Conservation (phyloP, 306 rosid species). For the Prunus kanzakura region DNA sequence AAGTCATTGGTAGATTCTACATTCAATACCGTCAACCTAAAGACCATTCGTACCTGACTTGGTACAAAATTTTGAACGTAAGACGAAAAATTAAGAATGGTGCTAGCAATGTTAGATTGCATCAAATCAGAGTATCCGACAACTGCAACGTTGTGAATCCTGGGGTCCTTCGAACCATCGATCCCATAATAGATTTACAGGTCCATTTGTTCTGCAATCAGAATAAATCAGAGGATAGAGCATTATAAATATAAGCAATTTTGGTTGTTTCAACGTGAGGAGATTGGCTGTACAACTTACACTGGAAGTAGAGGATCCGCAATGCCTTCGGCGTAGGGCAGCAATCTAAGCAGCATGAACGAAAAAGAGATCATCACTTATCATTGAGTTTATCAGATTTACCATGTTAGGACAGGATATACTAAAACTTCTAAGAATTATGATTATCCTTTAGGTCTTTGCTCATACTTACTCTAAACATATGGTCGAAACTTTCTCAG, state of each 20-base stretch:
- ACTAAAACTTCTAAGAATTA: not conserved
- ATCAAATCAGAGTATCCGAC: slow-evolving; percentile 58
- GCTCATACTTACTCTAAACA: slow-evolving; percentile 58
- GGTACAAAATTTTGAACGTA: not conserved
- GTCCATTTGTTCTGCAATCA: slow-evolving; percentile 56
- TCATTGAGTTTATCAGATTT: not conserved
- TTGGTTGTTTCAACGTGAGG: slow-evolving; percentile 14
- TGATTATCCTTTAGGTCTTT: too few species aligned
- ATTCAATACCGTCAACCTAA: not conserved
- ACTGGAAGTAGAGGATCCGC: slow-evolving; percentile 69
- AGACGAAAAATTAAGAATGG: not conserved
- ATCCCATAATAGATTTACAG: slow-evolving; percentile 59
- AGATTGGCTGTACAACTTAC: slow-evolving; percentile 41
- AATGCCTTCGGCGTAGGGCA: slow-evolving; percentile 40
- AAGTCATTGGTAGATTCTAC: not conserved
- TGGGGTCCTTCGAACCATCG: slow-evolving; percentile 86
- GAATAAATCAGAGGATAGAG: slow-evolving; percentile 17
- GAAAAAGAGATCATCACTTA: slow-evolving; percentile 11
- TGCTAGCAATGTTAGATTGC: slow-evolving; percentile 19
- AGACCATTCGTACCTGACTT: not conserved
- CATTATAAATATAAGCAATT: slow-evolving; percentile 2
- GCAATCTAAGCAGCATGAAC: slow-evolving; percentile 46
- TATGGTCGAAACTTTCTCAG: slow-evolving; percentile 61
- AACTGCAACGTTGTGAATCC: slow-evolving; percentile 58
- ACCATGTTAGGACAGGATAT: not conserved